Base-by-base conservation (phyloP, 176 grass and related monocot species). In the Musa schizocarpa region DNA sequence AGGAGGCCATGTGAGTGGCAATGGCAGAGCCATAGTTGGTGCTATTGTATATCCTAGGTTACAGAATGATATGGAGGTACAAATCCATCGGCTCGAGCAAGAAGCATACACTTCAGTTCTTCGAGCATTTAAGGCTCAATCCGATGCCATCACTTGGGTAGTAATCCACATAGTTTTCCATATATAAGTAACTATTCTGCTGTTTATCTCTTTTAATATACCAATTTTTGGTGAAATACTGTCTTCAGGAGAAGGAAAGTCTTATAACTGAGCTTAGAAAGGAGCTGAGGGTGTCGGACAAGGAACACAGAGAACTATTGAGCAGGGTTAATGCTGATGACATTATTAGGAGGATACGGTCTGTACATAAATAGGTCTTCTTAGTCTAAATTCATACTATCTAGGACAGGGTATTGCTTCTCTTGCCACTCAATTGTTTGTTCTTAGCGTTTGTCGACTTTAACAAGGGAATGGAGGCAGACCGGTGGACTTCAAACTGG, bases 71-170 rank as follows among this genome's bases (percentile, higher is more conserved):
- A 88, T 92, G 82, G 89, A 97, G 81, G 83, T 59, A 2, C 64
- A 97, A 78, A 81, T 97, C 74, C 93, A 92, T 67, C 69, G 16
- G 57, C 85, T 96, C 63, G 93, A 96, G 77, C 93, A 92, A 56
- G 87, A 96, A 25, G 93, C 93, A 43, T 96, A 96, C 78, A 96
- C 86, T 79, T 85, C 89, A 34, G 87, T 96, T 83, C 80, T 96
- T 75, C 83, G 93, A 82, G 93, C 93, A 85, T 96, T 96, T 79
- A 96, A 96, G 89, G 93, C 91, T 69, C 93, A 96, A 85, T 92
- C 89, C 20, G 85, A 96, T 85, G 87, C 89, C 66, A 90, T 96
- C 78, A 88, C 93, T 25, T 96, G 93, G 93, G 93, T 96, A 86
- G 21, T 49, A 24, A 67, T 52, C 21, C 65, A 67, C 13, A 59